Evolutionary conservation across 768 basidiomycete species (phyloP), one percentile per base, ranked within the genome.

Genomic region (Boletus vermiculosoides): DNA sequence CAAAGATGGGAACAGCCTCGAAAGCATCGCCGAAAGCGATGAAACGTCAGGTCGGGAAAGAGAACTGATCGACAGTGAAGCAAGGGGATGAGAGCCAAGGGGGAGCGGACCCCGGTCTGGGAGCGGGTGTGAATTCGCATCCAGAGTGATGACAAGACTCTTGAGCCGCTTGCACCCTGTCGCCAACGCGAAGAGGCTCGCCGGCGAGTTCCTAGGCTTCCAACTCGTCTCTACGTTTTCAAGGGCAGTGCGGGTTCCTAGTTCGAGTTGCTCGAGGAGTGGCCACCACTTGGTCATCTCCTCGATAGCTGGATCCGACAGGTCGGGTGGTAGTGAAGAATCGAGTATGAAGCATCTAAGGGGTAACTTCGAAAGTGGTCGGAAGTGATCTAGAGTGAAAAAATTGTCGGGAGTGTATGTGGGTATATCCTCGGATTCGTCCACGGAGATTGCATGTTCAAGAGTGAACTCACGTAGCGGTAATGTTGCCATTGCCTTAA

Each of bases 241-340:
- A 13, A 66, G 62, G 5, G 66, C 69, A 23, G 64, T 63, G 5
- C 62, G 50, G 2, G 66, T 62, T 1, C 78, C 78, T 12, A 83
- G 55, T 54, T 81, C 75, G 33, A 83, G 74, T 45, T 73, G 68
- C 10, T 71, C 64, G 7, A 83, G 71, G 40, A 63, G 55, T 16
- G 80, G 81, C 81, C 81, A 81, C 74, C 76, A 80, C 8, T 57
- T 66, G 18, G 72, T 58, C 40, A 83, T 62, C 49, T 70, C 67
- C 37, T 68, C 72, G 22, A 81, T 57, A 37, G 76, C 76, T 31
- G 60, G 11, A 59, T 82, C 79, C 23, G 59, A 67, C 20, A 81
- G 56, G 59, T 65, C 62, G 5, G 73, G 73, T 2, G 78, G 78
- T 36, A 76, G 56, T 0, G 74, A 75, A 11, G 74, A 69, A 56